These are phyloP conservation scores for Macadamia integrifolia DNA, from an alignment of 164 flowering plant genomes.

Conservation along the genomic window DNA sequence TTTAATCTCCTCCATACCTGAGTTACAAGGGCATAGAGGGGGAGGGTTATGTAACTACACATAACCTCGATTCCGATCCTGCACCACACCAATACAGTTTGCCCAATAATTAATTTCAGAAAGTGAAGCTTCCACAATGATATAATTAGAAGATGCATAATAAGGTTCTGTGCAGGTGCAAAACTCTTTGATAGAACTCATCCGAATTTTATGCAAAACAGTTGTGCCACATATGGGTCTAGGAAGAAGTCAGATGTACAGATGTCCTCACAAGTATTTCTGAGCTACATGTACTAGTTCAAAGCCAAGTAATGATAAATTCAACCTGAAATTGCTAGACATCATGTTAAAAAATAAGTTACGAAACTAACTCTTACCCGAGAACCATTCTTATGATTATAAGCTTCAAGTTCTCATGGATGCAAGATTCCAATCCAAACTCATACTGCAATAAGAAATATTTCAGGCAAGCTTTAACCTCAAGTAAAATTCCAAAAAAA, in stretches of 20 bases:
- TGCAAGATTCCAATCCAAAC: slow-evolving; percentile 54
- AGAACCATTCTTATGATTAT: slow-evolving; percentile 43
- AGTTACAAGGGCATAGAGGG: background rate
- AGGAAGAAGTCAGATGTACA: no score
- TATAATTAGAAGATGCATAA: no score
- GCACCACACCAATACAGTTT: slow-evolving; percentile 15
- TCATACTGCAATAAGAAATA: slow-evolving; percentile 43
- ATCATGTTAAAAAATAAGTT: background rate
- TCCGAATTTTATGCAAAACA: no score
- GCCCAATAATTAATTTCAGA: background rate
- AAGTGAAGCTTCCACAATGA: no score
- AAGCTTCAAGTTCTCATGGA: slow-evolving; percentile 33
- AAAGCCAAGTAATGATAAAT: background rate
- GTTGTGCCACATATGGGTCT: no score
- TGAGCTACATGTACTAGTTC: background rate
- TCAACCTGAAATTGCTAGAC: background rate
- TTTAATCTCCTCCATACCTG: background rate
- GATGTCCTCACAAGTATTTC: background rate
- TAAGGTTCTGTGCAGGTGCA: no score
- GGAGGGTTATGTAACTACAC: background rate
- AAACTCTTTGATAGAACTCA: no score
- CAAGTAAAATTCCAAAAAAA: background rate
- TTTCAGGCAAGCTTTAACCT: background rate
- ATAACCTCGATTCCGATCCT: slow-evolving; percentile 22
- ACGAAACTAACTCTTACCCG: slow-evolving; percentile 50